Base-by-base conservation (phyloP, 768 basidiomycete species). In the Mycena rebaudengoi region DNA sequence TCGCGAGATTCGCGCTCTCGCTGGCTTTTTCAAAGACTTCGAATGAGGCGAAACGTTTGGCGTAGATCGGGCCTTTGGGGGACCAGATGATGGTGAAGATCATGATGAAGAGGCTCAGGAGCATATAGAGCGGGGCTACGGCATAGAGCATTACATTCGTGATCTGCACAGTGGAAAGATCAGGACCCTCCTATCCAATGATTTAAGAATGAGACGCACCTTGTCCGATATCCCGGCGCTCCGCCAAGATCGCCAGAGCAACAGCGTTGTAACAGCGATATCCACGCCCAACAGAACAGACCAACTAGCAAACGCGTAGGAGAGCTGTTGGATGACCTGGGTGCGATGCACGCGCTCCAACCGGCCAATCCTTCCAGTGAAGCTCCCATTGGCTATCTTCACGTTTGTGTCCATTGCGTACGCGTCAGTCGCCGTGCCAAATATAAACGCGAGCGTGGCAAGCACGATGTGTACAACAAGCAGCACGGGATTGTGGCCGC, bases 81-180 rank as follows among this genome's bases (percentile, higher is more conserved):
- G 67, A 68, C 35, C 65, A 68, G 4, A 65, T 10, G 57, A 68
- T 65, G 4, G 59, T 46, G 64, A 68, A 68, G 33, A 65, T 59
- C 59, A 68, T 59, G 21, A 60, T 18, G 30, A 59, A 23, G 2
- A 68, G 26, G 43, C 46, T 29, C 29, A 58, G 25, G 25, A 53
- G 1, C 32, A 16, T 32, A 30, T 68, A 68, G n/a, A 68, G 18
- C 13, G 67, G 67, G 16, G 33, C 55, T 23, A 68, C 30, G 35
- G 32, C 60, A 43, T 46, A 59, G 18, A 68, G 12, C 49, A 65
- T n/a, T 10, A 54, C 7, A 37, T 58, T 59, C 4, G 53, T 62
- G 26, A 65, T 52, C 67, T 68, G 40, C 12, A n/a, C n/a, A n/a
- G n/a, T n/a, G n/a, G n/a, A n/a, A n/a, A n/a, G n/a, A n/a, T n/a